phyloP scores from a whole-genome alignment of 208 protist genomes.

The Trypanosoma mega region DNA sequence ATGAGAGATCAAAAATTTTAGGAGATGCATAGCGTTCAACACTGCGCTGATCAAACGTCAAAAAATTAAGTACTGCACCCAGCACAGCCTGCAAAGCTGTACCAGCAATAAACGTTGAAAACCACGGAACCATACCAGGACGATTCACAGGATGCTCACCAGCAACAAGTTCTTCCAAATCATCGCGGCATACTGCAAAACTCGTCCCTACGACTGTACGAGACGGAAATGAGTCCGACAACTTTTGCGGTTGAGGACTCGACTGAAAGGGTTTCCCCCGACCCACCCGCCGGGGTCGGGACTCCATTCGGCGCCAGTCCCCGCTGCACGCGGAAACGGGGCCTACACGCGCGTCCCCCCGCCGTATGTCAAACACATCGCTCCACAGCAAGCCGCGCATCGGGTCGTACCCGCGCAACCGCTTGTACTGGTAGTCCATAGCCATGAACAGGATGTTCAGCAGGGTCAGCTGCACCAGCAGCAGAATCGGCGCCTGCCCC shows the following conservation, averaged over 20 bases:
- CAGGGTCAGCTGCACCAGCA: conserved; percentile 33
- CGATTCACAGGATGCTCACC: conserved; percentile 53
- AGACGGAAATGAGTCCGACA: neutral
- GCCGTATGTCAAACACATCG: conserved; percentile 43
- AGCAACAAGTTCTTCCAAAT: conserved; percentile 27
- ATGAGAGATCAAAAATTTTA: conserved; percentile 65
- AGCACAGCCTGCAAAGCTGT: conserved; percentile 61
- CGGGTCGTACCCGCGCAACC: conserved; percentile 51
- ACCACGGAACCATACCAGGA: conserved; percentile 84
- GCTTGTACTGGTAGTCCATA: conserved; percentile 77
- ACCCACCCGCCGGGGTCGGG: conserved; percentile 17
- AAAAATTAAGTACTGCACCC: conserved; percentile 51
- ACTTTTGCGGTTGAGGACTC: neutral
- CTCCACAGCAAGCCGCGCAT: conserved; percentile 68
- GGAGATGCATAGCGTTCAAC: conserved; percentile 42
- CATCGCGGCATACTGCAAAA: conserved; percentile 10
- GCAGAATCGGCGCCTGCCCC: conserved; percentile 21
- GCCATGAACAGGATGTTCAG: conserved; percentile 43
- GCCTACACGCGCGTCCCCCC: conserved; percentile 12
- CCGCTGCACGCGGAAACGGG: neutral
- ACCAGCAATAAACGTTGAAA: conserved; percentile 67
- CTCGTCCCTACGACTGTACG: too few relatives aligned
- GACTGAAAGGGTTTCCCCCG: neutral
- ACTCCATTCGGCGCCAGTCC: conserved; percentile 26
- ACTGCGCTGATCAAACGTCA: conserved; percentile 71